Evolutionary conservation across 116 monocot genomes (phyloP).

Genomic region (Trichopus zeylanicus): DNA sequence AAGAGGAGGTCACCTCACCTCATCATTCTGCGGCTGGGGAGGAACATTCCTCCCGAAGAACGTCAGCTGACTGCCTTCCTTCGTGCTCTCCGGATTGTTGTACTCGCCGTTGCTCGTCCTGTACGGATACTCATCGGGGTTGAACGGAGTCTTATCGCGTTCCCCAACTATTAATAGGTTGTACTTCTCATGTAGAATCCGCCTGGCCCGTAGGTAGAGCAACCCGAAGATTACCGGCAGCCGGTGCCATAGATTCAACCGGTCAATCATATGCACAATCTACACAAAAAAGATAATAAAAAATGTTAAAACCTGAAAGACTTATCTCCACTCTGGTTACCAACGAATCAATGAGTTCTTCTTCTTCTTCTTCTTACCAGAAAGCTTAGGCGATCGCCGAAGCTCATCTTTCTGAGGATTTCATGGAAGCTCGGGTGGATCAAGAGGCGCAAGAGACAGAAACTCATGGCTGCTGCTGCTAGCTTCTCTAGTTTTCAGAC

Average conservation of each 20-base stretch:
- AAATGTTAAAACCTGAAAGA: not conserved
- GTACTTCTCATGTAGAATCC: slow-evolving; percentile 25
- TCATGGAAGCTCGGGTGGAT: slow-evolving; percentile 10
- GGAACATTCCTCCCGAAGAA: slow-evolving; percentile 53
- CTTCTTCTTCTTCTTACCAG: slow-evolving; percentile 4
- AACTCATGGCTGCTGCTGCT: slow-evolving; percentile 9
- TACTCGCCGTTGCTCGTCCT: slow-evolving; percentile 32
- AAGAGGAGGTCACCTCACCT: too few species aligned
- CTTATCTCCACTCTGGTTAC: too few species aligned
- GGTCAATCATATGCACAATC: slow-evolving; percentile 28
- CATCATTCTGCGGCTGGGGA: slow-evolving; percentile 16
- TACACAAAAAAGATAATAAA: not conserved
- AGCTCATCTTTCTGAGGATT: slow-evolving; percentile 3
- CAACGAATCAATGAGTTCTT: not conserved
- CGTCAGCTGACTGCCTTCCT: slow-evolving; percentile 24
- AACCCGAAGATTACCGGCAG: slow-evolving; percentile 30
- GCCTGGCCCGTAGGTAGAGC: slow-evolving; percentile 17
- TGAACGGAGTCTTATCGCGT: slow-evolving; percentile 6
- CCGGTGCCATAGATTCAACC: slow-evolving; percentile 24
- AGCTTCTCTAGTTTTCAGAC: too few species aligned
- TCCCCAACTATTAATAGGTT: slow-evolving; percentile 33
- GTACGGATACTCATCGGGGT: slow-evolving; percentile 27
- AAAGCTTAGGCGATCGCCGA: slow-evolving; percentile 14
- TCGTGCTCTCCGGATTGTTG: slow-evolving; percentile 31
- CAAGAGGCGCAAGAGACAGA: not conserved